phyloP scores from a whole-genome alignment of 345 rosid genomes.

The Cochlearia excelsa region DNA sequence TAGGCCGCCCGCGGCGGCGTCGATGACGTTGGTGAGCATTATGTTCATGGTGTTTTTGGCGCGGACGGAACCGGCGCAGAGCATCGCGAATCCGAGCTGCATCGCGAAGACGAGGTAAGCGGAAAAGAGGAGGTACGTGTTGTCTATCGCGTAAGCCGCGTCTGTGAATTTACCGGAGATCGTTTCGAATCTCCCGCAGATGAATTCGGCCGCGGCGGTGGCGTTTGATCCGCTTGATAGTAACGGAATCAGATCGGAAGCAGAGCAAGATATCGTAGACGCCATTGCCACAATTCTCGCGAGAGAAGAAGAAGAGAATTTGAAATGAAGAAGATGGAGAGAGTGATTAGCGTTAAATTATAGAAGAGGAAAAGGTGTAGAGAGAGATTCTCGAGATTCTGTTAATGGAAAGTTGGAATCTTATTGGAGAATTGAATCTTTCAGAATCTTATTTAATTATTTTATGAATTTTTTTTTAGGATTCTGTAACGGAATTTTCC shows the following conservation, averaged over 20 bases:
- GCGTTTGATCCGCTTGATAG: slow-evolving; percentile 28
- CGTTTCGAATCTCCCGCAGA: slow-evolving; percentile 31
- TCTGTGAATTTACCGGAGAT: slow-evolving; percentile 34
- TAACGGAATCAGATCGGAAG: slow-evolving; percentile 29
- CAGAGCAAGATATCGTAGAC: slow-evolving; percentile 26
- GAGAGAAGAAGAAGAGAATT: not conserved
- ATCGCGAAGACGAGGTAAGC: slow-evolving; percentile 45
- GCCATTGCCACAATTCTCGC: slow-evolving; percentile 18
- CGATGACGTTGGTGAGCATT: slow-evolving; percentile 44
- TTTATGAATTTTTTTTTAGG: too few relatives aligned
- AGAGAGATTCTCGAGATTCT: slow-evolving; percentile 35
- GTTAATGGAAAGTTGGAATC: slow-evolving; percentile 22
- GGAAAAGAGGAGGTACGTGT: slow-evolving; percentile 45
- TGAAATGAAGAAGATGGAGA: not conserved
- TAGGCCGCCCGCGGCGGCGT: slow-evolving; percentile 39
- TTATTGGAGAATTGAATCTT: slow-evolving; percentile 25
- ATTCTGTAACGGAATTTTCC: not conserved
- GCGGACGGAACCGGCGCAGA: slow-evolving; percentile 48
- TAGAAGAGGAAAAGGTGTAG: slow-evolving; percentile 8
- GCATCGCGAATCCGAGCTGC: slow-evolving; percentile 49
- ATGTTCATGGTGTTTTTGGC: slow-evolving; percentile 45
- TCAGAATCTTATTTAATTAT: slow-evolving; percentile 8
- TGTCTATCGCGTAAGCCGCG: slow-evolving; percentile 43
- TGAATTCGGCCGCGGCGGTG: slow-evolving; percentile 33
- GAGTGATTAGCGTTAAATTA: slow-evolving; percentile 5